Conservation (phyloP, 2,329 filamentous ascomycete species). For the Botryotinia narcissicola region DNA sequence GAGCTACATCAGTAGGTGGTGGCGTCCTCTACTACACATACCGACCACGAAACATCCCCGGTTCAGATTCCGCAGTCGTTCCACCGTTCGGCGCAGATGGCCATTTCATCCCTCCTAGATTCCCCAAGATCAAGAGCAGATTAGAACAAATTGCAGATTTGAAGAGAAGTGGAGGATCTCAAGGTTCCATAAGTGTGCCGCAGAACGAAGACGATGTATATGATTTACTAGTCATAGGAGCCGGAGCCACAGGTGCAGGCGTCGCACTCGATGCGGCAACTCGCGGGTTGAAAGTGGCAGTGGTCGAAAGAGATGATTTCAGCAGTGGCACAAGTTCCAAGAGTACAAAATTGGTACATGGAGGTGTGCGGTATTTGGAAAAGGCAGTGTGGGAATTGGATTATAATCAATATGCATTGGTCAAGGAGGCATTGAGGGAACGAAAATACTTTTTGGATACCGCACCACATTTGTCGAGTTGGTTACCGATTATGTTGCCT, state of each 20-base stretch:
- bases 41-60: constrained; percentile 70
- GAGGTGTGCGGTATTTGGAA: constrained; percentile 71
- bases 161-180: constrained; percentile 49
- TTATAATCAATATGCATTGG: constrained; percentile 69
- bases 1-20: constrained; percentile 46
- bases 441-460: constrained; percentile 73
- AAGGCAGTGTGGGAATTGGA: constrained; percentile 75
- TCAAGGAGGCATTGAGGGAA: constrained; percentile 70
- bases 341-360: constrained; percentile 75
- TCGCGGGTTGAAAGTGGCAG: constrained; percentile 67
- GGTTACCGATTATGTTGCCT: constrained; percentile 75
- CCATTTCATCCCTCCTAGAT: constrained; percentile 56
- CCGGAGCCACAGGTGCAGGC: constrained; percentile 67
- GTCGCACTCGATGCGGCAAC: constrained; percentile 71
- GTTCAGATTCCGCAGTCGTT: constrained; percentile 64
- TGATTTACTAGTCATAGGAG: constrained; percentile 69
- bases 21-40: constrained; percentile 55
- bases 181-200: constrained; percentile 38
- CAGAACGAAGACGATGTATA: constrained; percentile 51
- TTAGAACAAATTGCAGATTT: constrained; percentile 52
- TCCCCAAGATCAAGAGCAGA: constrained; percentile 50
- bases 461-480: constrained; percentile 69
- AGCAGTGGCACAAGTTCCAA: constrained; percentile 71
- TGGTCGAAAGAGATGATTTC: constrained; percentile 73
- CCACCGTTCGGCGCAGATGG: constrained; percentile 69